Conservation (phyloP, 2,329 filamentous ascomycete genomes). For the Colletotrichum sojae region DNA sequence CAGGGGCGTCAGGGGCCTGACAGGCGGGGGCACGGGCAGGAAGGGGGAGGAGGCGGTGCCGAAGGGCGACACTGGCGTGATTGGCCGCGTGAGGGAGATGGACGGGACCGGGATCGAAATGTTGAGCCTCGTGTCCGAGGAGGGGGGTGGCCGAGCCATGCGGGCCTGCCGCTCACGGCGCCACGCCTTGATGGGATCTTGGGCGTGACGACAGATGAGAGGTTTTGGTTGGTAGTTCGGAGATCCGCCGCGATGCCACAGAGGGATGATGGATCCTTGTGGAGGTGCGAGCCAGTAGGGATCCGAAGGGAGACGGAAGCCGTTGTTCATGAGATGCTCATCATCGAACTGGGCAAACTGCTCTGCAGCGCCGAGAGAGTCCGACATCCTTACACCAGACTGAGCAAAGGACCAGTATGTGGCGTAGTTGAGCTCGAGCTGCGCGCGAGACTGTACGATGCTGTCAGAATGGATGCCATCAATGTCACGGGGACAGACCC, state of each 20-base stretch:
- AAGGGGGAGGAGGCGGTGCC: conserved; percentile 20
- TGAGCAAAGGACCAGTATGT: conserved; percentile 38
- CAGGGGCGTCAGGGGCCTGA: conserved; percentile 34
- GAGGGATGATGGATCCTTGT: conserved; percentile 35
- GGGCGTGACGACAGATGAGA: conserved; percentile 36
- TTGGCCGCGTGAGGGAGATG: conserved; percentile 34
- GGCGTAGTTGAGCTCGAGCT: conserved; percentile 40
- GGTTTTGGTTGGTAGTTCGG: conserved; percentile 40
- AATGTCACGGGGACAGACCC: background rate
- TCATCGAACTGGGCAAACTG: conserved; percentile 39
- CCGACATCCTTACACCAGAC: conserved; percentile 37
- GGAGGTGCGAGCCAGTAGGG: conserved; percentile 38
- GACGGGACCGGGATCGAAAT: conserved; percentile 35
- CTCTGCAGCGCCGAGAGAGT: conserved; percentile 37
- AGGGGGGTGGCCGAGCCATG: background rate
- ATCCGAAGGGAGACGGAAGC: conserved; percentile 38
- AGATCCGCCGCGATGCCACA: conserved; percentile 38
- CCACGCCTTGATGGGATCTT: conserved; percentile 38
- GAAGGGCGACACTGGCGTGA: conserved; percentile 36
- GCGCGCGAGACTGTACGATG: conserved; percentile 31
- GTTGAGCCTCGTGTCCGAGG: conserved; percentile 27
- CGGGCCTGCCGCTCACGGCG: conserved; percentile 17
- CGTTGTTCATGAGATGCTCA: conserved; percentile 40
- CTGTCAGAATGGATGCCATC: conserved; percentile 3
- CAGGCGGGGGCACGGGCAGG: conserved; percentile 23